These are phyloP conservation scores for Naganishia vaughanmartiniae DNA, from an alignment of 768 basidiomycete species.

Conservation along the genomic window DNA sequence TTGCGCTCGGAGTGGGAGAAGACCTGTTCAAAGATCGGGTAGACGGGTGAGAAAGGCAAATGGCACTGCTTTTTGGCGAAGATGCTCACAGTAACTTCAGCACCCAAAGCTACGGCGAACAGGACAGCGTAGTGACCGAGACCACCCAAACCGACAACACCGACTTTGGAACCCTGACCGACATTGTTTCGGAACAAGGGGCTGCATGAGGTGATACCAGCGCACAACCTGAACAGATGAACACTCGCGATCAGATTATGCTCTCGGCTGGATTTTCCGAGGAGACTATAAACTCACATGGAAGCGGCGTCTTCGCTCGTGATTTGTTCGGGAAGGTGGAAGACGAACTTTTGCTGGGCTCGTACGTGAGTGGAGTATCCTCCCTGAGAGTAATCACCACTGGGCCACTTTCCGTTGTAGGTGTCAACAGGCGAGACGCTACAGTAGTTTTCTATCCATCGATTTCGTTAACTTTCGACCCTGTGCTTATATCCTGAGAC, in stretches of 20 bases:
- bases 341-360: slow-evolving; percentile 58
- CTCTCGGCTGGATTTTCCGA: neutral
- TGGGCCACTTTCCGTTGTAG: slow-evolving; percentile 47
- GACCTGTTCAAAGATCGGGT: slow-evolving; percentile 32
- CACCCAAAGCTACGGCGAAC: slow-evolving; percentile 61
- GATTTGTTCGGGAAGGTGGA: slow-evolving; percentile 61
- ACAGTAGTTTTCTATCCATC: slow-evolving; percentile 18
- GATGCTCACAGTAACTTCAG: slow-evolving; percentile 57
- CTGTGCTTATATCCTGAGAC: neutral
- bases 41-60: neutral
- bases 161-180: slow-evolving; percentile 66
- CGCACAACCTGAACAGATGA: slow-evolving; percentile 56
- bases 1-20: slow-evolving; percentile 63
- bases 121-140: slow-evolving; percentile 52
- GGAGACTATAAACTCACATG: slow-evolving; percentile 51
- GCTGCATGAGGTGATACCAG: slow-evolving; percentile 64
- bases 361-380: slow-evolving; percentile 60
- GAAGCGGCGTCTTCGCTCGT: slow-evolving; percentile 61
- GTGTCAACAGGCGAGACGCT: slow-evolving; percentile 41
- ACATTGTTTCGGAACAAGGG: slow-evolving; percentile 60
- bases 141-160: slow-evolving; percentile 66
- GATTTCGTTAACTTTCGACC: neutral
- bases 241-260: neutral
- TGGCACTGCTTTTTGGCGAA: neutral
- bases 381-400: slow-evolving; percentile 52